Evolutionary conservation across 192 early-diverging fungal species (phyloP), one percentile per base, ranked within the genome.

Genomic region (Umbelopsis sp.): DNA sequence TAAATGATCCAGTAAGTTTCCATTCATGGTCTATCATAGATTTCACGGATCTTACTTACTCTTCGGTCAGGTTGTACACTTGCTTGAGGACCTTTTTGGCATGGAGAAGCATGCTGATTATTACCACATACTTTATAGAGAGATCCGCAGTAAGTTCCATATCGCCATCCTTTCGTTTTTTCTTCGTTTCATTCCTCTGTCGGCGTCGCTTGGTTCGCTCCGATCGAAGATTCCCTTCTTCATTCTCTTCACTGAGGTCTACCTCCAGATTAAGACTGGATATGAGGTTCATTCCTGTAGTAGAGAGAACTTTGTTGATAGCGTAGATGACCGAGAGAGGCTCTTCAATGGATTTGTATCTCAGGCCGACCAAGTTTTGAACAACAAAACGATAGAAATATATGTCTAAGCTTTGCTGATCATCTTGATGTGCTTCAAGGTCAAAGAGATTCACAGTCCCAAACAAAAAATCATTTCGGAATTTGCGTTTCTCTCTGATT

Each of bases 381-480:
- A 26, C 56, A 26, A 62, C 34, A 32, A 62, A 62, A 4, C 56
- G 56, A 62, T 34, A 62, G 31, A 62, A 62, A 16, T 62, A 62
- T 62, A 62, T 62, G 16, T 62, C 56, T 10, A 8, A 34, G 56
- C 26, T 26, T 20, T 49, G 47, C 47, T 49, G 47, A 21, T 16
- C 20, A 7, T 49, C 7, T 36, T 62, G 56, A 62, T 36, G 49
- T 65, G 24, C 71, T 68, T 72, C 77, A 47, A 71, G 44, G 7
- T 44, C 36, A 68, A 78, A 78, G 10, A 72, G 72, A 14, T 74
- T 78, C 0, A 74, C 52, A 2, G 74, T 36, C 29, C 47, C 38
- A 4, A 12, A 36, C 3, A 74, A 50, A 29, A 78, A 73, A 34
- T 68, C 65, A 21, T 50, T 53, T n/a, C 62, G 53, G 26, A 44